Base-by-base conservation (phyloP, 257 asterid genomes). In the Salvia rosmarinus region DNA sequence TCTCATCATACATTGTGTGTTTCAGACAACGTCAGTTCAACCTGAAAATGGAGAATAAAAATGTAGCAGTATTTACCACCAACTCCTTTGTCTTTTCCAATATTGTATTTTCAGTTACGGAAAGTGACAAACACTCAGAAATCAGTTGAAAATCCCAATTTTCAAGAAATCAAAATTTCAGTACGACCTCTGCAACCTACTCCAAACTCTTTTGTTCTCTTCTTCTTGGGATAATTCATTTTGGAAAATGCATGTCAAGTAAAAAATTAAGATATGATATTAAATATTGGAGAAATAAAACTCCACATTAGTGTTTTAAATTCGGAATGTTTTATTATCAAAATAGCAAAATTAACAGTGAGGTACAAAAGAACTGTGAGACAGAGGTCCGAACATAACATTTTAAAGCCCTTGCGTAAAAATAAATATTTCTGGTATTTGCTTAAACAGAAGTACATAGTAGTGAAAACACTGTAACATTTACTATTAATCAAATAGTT, bases 121-220 rank as follows among this genome's bases (percentile, higher is more conserved):
- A 14, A 51, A 39, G 25, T 47, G 51, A 34, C 52, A 51, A 16
- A 21, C 16, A 14, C 64, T 21, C 37, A 64, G 44, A 72, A 72
- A 47, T 35, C 55, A 72, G 70, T 34, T 60, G 32, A 35, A 32
- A 51, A 23, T 64, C 63, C 28, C 58, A 7, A 64, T 40, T 62
- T 73, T 64, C 62, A 64, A 72, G 64, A 50, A 32, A 64, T 49
- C 28, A 72, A 39, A 49, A 14, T 65, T 49, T 47, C 19, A 46
- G 40, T n/a, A 3, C 21, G 51, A 46, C 20, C 20, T 70, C 67
- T 28, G 32, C 32, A 28, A 28, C 39, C 17, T 13, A 5, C 73
- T 5, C 30, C 9, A 6, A 32, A 8, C 23, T 28, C 34, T 58
- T 64, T 72, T 21, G 35, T 62, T 39, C 11, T 72, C 57, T 52